Percentiles rank a stretch among this genome's conserved stretches.
These are phyloP conservation scores for Cicer pinnatifidum DNA, from an alignment of 306 rosid genomes.

Conservation along the genomic window DNA sequence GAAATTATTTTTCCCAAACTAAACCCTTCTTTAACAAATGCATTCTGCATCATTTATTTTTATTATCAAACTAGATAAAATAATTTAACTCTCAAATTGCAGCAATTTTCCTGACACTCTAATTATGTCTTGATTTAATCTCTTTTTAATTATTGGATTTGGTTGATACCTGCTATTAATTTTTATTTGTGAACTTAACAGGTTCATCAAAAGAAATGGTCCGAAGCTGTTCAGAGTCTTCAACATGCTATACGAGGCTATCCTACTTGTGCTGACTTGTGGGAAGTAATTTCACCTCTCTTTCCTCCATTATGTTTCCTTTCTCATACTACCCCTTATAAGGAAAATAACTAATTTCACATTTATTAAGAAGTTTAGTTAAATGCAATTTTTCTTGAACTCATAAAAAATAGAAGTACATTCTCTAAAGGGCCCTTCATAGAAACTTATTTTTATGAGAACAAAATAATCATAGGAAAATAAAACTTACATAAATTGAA, in stretches of 20 bases:
- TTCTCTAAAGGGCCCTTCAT: too few relatives aligned
- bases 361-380: too few relatives aligned
- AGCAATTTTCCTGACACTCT: conserved; percentile 20
- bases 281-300: conserved; percentile 68
- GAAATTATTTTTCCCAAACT: neutral
- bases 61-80: conserved; percentile 28
- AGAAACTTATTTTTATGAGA: too few relatives aligned
- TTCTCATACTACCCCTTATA: neutral
- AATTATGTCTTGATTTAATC: conserved; percentile 2
- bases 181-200: conserved; percentile 35
- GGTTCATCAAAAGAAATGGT: conserved; percentile 72
- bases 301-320: neutral
- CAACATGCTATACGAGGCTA: conserved; percentile 91
- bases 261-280: conserved; percentile 73
- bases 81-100: conserved; percentile 6
- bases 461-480: too few relatives aligned
- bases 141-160: conserved; percentile 34
- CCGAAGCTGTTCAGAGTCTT: conserved; percentile 83
- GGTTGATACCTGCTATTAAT: conserved; percentile 5
- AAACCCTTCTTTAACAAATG: neutral
- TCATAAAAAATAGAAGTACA: too few relatives aligned
- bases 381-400: too few relatives aligned
- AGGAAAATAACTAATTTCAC: too few relatives aligned
- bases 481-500: too few relatives aligned
- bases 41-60: conserved; percentile 4